A percentile compares a stretch with the other conserved stretches of the same genome.
Evolutionary conservation across 768 basidiomycete genomes (phyloP).

Genomic region (Phanerochaete sordida): DNA sequence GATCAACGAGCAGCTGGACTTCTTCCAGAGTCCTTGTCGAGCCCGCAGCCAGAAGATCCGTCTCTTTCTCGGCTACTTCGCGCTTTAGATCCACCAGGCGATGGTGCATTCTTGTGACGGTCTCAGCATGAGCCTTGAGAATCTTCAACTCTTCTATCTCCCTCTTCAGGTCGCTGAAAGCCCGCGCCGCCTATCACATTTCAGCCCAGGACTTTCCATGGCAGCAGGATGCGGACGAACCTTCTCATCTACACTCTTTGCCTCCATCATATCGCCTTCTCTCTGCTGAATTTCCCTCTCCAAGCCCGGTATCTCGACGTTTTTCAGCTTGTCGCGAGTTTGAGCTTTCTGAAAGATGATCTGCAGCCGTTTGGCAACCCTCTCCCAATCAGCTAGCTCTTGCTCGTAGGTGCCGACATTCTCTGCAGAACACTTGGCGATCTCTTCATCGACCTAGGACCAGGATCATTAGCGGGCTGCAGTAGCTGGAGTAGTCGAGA

Average conservation of each 20-base stretch:
- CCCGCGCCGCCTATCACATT: not conserved
- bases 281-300: constrained; percentile 58
- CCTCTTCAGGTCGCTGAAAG: constrained; percentile 48
- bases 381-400: constrained; percentile 59
- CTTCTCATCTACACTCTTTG: constrained; percentile 56
- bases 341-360: constrained; percentile 54
- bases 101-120: constrained; percentile 53
- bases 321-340: constrained; percentile 49
- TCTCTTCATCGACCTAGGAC: constrained; percentile 57
- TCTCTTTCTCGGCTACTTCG: constrained; percentile 64
- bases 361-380: constrained; percentile 54
- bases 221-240: constrained; percentile 33
- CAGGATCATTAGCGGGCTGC: not conserved
- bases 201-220: not conserved
- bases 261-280: constrained; percentile 50
- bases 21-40: constrained; percentile 82
- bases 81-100: constrained; percentile 57
- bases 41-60: constrained; percentile 66
- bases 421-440: constrained; percentile 53
- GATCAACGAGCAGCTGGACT: constrained; percentile 74
- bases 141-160: constrained; percentile 57
- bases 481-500: not conserved
- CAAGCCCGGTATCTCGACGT: constrained; percentile 61
- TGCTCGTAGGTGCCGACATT: constrained; percentile 37
- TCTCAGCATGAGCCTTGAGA: constrained; percentile 59